Evolutionary conservation across 192 early-diverging fungal species (phyloP), one percentile per base, ranked within the genome.

Genomic region (Coemansia sp.): DNA sequence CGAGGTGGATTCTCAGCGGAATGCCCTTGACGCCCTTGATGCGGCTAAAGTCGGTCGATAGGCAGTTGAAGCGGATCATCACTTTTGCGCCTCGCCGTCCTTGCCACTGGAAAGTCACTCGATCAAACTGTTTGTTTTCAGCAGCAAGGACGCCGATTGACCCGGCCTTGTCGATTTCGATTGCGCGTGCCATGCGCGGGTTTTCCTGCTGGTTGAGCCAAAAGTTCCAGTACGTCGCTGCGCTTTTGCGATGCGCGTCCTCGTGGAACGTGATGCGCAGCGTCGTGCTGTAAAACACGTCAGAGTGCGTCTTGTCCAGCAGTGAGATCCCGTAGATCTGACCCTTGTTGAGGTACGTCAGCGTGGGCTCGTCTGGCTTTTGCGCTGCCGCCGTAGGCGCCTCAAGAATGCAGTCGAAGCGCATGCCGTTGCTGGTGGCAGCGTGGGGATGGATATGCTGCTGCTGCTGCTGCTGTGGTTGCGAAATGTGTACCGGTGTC

Each of bases 11-110:
- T 10, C 90, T 82, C 24, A 91, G 72, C 23, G 87, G 87, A 28
- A 89, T 87, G 6, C 90, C 90, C 65, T 89, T 91, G 47, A 89
- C 88, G 34, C 88, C 90, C 74, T 91, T 91, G 65, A 91, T 87
- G n/a, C 87, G 68, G 46, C 86, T 89, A 69, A 91, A 91, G 58
- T 91, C 90, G 0, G 90, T 91, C 2, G 90, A 91, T 20, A 91
- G 70, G 66, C 87, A 89, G 65, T 88, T 88, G 63, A 89, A 91
- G 42, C 84, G 81, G 32, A 91, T 60, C 68, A 84, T 78, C 19
- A 91, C 65, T 36, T 85, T 87, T 51, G 87, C 86, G 5, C 85
- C 84, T 23, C 75, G 73, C 25, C 81, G 79, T 4, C 88, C 87
- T 42, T 85, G 83, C 90, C 90, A 91, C 42, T 83, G 80, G 72